A percentile compares a stretch with the other conserved stretches of the same genome.
These are phyloP conservation scores for Cutaneotrichosporon sp. DNA, from an alignment of 1,284 basidiomycete genomes.

Conservation along the genomic window DNA sequence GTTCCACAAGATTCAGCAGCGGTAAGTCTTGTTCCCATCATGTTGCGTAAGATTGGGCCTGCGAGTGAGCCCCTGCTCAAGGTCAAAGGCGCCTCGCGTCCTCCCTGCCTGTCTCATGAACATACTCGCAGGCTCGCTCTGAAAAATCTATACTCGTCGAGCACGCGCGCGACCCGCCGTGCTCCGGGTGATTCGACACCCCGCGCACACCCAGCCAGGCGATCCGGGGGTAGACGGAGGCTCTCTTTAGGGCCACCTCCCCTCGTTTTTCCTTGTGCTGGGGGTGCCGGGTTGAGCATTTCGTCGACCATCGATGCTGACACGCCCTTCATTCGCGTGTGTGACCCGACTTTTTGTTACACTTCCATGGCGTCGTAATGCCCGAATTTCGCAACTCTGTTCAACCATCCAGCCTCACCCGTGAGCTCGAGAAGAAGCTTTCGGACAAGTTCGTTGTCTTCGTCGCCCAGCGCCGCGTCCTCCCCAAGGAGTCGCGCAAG, in stretches of 20 bases:
- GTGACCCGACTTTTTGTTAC: conserved; percentile 1
- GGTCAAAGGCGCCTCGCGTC: neutral
- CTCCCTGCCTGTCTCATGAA: neutral
- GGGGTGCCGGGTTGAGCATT: conserved; percentile 12
- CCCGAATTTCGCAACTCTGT: conserved; percentile 7
- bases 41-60: too few species aligned
- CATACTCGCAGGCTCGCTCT: neutral
- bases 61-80: neutral
- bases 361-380: conserved; percentile 19
- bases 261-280: conserved; percentile 21
- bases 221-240: conserved; percentile 45
- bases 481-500: conserved; percentile 93
- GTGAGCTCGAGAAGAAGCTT: conserved; percentile 99
- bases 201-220: conserved; percentile 8
- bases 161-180: neutral
- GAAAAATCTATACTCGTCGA: neutral
- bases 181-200: neutral
- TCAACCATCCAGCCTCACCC: conserved; percentile 67
- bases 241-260: conserved; percentile 49
- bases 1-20: conserved; percentile 96
- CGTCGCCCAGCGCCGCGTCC: conserved; percentile 96
- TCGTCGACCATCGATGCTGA: conserved; percentile 17
- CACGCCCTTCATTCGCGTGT: conserved; percentile 2
- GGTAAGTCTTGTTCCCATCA: conserved; percentile 56
- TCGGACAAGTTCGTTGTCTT: conserved; percentile 94